Evolutionary conservation across 2,329 filamentous ascomycete species (phyloP).

Genomic region (Gremmenia infestans): DNA sequence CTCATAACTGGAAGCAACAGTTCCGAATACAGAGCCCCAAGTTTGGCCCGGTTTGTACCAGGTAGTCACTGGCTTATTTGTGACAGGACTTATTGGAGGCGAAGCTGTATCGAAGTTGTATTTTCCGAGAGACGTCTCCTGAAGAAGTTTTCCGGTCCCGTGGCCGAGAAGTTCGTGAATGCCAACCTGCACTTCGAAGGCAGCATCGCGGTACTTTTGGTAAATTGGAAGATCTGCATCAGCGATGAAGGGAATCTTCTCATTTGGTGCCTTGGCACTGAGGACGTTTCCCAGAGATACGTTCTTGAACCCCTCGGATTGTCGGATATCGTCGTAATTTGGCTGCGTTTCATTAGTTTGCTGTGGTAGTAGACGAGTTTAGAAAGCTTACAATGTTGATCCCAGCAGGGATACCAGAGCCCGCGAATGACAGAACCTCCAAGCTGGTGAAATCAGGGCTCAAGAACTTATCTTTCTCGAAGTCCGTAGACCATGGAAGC

Average conservation of each 20-base stretch:
- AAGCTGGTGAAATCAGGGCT: conserved; percentile 94
- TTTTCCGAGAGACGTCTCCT: conserved; percentile 75
- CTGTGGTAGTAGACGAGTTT: conserved; percentile 23
- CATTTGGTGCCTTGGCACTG: conserved; percentile 84
- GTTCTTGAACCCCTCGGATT: conserved; percentile 86
- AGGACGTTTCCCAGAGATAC: conserved; percentile 91
- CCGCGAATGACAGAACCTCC: conserved; percentile 80
- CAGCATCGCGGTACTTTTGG: conserved; percentile 74
- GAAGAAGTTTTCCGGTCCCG: conserved; percentile 87
- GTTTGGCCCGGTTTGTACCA: conserved; percentile 97
- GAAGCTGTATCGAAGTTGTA: conserved; percentile 86
- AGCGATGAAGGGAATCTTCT: conserved; percentile 86
- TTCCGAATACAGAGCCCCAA: conserved; percentile 88
- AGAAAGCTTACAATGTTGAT: conserved; percentile 49
- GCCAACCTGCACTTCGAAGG: conserved; percentile 94
- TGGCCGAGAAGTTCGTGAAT: conserved; percentile 87
- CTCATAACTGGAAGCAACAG: conserved; percentile 83
- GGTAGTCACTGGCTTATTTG: conserved; percentile 68
- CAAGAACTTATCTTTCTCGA: conserved; percentile 94
- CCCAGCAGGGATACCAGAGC: conserved; percentile 58
- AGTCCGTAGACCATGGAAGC: conserved; percentile 80
- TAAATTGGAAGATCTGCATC: conserved; percentile 73
- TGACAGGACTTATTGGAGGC: conserved; percentile 77
- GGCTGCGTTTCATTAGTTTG: conserved; percentile 36
- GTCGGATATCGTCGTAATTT: conserved; percentile 73